phyloP scores from a whole-genome alignment of 1,284 basidiomycete genomes.

The Megacollybia platyphylla region DNA sequence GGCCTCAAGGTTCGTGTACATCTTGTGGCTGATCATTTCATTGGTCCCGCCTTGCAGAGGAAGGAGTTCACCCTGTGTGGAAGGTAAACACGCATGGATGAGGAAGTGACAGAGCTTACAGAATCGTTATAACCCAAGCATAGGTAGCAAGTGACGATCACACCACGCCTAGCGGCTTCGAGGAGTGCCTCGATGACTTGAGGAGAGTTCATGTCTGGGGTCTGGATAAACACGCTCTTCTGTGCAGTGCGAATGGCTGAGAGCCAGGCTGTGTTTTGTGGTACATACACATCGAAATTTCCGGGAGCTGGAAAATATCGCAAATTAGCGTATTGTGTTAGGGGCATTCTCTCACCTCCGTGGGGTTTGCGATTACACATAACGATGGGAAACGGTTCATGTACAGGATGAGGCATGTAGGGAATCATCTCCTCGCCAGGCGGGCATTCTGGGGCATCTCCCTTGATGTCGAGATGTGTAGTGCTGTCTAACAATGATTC shows the following conservation, averaged over 20 bases:
- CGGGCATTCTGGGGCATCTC: slow-evolving; percentile 13
- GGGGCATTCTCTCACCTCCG: slow-evolving; percentile 9
- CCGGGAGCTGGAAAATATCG: background rate
- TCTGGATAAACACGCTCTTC: slow-evolving; percentile 66
- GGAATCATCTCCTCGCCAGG: slow-evolving; percentile 21
- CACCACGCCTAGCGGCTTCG: slow-evolving; percentile 54
- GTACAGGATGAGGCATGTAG: slow-evolving; percentile 39
- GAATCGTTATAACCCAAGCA: slow-evolving; percentile 61
- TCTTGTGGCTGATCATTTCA: slow-evolving; percentile 56
- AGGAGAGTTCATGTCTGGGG: slow-evolving; percentile 64
- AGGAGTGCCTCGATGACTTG: slow-evolving; percentile 58
- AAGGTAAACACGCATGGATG: background rate
- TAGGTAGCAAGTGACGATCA: slow-evolving; percentile 52
- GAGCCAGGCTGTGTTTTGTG: slow-evolving; percentile 71
- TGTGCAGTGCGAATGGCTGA: slow-evolving; percentile 59
- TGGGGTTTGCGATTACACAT: slow-evolving; percentile 45
- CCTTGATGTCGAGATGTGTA: slow-evolving; percentile 16
- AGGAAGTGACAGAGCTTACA: background rate
- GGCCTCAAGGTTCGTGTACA: slow-evolving; percentile 45
- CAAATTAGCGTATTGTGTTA: background rate
- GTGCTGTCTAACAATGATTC: slow-evolving; percentile 10
- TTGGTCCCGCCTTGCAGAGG: slow-evolving; percentile 77
- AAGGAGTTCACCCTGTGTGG: slow-evolving; percentile 43
- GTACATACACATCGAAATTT: slow-evolving; percentile 32
- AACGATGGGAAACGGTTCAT: slow-evolving; percentile 60